Evolutionary conservation across 2,329 filamentous ascomycete species (phyloP).

Genomic region (Cercospora sojina): DNA sequence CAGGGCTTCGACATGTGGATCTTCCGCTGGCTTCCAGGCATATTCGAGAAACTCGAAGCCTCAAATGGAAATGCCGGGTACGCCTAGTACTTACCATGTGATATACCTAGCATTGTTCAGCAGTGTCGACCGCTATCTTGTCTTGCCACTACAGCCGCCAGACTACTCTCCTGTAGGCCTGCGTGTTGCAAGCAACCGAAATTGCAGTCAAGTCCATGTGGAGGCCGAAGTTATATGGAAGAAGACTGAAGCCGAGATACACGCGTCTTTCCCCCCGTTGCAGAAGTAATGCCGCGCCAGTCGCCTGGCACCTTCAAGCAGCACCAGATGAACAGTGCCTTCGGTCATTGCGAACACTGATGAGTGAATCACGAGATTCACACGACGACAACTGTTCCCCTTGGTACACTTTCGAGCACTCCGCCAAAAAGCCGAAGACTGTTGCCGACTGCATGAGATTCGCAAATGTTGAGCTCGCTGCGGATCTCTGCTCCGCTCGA

Average conservation of each 20-base stretch:
- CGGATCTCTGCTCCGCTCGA: conserved; percentile 3
- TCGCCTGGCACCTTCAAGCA: not conserved
- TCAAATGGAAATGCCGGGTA: not conserved
- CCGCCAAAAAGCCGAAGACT: not conserved
- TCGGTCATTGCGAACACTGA: not conserved
- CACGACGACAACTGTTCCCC: too few species aligned
- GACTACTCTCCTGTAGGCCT: not conserved
- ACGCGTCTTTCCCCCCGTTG: not conserved
- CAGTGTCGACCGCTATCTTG: not conserved
- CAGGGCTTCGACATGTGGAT: not conserved
- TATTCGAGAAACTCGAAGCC: not conserved
- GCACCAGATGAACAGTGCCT: not conserved
- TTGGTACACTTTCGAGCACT: not conserved
- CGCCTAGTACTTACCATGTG: not conserved
- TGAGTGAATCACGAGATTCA: not conserved
- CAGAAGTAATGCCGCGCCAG: conserved; percentile 7
- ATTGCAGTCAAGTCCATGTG: not conserved
- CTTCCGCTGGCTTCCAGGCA: not conserved
- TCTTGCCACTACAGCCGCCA: not conserved
- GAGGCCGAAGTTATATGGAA: conserved; percentile 2
- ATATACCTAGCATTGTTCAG: not conserved
- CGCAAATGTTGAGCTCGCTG: not conserved
- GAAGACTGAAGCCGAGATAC: conserved; percentile 3
- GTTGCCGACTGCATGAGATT: not conserved
- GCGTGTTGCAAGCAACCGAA: not conserved